Percentiles rank a stretch among this genome's conserved stretches.
phyloP scores from a whole-genome alignment of 2,329 filamentous ascomycete genomes.

The Cladosporium sphaerospermum region DNA sequence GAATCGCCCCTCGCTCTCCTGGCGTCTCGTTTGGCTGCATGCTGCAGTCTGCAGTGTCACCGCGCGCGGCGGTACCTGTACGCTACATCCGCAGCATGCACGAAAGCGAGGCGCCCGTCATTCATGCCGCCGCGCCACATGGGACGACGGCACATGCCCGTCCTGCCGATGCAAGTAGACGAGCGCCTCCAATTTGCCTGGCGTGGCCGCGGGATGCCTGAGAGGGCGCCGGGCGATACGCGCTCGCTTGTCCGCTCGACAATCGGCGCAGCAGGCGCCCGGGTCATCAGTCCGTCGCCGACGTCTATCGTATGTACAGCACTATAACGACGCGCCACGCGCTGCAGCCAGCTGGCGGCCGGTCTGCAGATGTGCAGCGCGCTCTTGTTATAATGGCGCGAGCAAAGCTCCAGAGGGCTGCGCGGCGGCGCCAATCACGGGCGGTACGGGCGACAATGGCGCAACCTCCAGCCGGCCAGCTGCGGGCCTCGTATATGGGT shows the following conservation, averaged over 20 bases:
- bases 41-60: slow-evolving; percentile 9
- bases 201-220: not conserved
- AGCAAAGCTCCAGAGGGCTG: no score
- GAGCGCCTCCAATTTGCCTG: slow-evolving; percentile 6
- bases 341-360: not conserved
- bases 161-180: slow-evolving; percentile 11
- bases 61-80: slow-evolving; percentile 7
- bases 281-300: no score
- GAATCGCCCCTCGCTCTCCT: not conserved
- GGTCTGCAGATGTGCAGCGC: slow-evolving; percentile 8
- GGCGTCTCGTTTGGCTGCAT: slow-evolving; percentile 10
- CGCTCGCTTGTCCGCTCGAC: no score
- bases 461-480: slow-evolving; percentile 5
- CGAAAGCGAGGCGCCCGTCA: slow-evolving; percentile 11
- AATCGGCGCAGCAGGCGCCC: no score
- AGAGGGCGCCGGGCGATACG: no score
- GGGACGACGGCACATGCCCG: slow-evolving; percentile 9
- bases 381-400: no score
- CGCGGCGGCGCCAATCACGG: not conserved
- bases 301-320: no score
- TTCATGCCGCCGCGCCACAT: slow-evolving; percentile 8
- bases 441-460: not conserved
- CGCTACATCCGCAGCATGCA: not conserved
- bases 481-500: not conserved
- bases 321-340: no score